Percentiles rank a stretch among this genome's conserved stretches.
Evolutionary conservation across 306 rosid genomes (phyloP).

Genomic region (Spatholobus suberectus): DNA sequence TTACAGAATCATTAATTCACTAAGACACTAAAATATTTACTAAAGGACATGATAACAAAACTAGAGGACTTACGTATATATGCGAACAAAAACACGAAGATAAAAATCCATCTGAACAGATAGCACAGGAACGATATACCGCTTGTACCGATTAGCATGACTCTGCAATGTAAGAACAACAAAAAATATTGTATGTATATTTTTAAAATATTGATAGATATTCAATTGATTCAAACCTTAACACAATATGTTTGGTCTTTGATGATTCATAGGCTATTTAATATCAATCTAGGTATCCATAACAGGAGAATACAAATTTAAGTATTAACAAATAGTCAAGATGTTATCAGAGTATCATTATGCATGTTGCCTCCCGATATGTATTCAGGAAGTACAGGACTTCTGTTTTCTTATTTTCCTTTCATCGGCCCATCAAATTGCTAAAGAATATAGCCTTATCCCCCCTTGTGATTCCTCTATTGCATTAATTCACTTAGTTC

Average conservation of each 20-base stretch:
- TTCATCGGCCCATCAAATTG: background rate
- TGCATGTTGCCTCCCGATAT: background rate
- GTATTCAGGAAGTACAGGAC: background rate
- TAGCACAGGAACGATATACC: conserved; percentile 94
- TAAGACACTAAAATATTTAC: background rate
- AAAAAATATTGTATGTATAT: conserved; percentile 6
- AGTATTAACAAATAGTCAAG: background rate
- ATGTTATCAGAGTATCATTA: background rate
- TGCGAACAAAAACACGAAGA: conserved; percentile 91
- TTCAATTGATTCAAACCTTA: background rate
- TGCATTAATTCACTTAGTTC: background rate
- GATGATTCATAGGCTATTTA: background rate
- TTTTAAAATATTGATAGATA: background rate
- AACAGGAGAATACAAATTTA: conserved; percentile 4
- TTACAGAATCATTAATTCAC: conserved; percentile 23
- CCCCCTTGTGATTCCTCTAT: background rate
- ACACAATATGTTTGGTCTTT: background rate
- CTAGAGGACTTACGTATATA: conserved; percentile 70
- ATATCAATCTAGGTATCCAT: conserved; percentile 23
- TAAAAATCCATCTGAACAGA: conserved; percentile 95
- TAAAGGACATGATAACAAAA: conserved; percentile 1
- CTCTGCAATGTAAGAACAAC: conserved; percentile 69
- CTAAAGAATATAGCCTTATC: background rate
- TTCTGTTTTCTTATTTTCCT: background rate
- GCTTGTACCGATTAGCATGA: conserved; percentile 97